These are phyloP conservation scores for Pisolithus albus DNA, from an alignment of 768 basidiomycete genomes.

Conservation along the genomic window DNA sequence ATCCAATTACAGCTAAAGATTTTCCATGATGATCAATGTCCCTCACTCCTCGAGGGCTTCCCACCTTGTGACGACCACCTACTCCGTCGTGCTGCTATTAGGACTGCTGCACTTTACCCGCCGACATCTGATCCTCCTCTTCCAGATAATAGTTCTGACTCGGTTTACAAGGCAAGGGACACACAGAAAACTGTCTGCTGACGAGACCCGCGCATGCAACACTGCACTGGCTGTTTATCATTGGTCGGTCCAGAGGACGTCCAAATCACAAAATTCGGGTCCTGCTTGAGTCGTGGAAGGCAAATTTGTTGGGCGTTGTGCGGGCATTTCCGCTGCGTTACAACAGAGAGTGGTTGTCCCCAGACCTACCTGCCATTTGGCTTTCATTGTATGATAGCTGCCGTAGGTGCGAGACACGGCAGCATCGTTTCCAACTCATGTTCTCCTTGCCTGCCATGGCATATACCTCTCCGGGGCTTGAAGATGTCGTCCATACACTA, in stretches of 20 bases:
- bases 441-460: conserved; percentile 30
- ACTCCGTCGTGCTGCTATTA: conserved; percentile 10
- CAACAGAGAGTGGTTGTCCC: conserved; percentile 22
- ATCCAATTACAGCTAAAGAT: neutral
- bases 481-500: conserved; percentile 20
- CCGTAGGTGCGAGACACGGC: conserved; percentile 4
- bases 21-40: neutral
- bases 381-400: conserved; percentile 23
- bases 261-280: no score
- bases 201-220: conserved; percentile 8
- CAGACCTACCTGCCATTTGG: conserved; percentile 17
- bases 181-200: neutral
- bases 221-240: conserved; percentile 2
- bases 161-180: conserved; percentile 8
- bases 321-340: conserved; percentile 13
- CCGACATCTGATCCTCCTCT: neutral
- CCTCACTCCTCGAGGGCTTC: conserved; percentile 7
- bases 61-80: conserved; percentile 9
- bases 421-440: conserved; percentile 16
- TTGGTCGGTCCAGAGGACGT: neutral
- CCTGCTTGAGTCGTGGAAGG: no score
- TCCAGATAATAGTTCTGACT: neutral
- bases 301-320: no score
- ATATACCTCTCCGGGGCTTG: conserved; percentile 13
- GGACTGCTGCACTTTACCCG: conserved; percentile 11